A percentile compares a stretch with the other conserved stretches of the same genome.
These are phyloP conservation scores for Zarea fungicola DNA, from an alignment of 2,329 filamentous ascomycete species.

Conservation along the genomic window DNA sequence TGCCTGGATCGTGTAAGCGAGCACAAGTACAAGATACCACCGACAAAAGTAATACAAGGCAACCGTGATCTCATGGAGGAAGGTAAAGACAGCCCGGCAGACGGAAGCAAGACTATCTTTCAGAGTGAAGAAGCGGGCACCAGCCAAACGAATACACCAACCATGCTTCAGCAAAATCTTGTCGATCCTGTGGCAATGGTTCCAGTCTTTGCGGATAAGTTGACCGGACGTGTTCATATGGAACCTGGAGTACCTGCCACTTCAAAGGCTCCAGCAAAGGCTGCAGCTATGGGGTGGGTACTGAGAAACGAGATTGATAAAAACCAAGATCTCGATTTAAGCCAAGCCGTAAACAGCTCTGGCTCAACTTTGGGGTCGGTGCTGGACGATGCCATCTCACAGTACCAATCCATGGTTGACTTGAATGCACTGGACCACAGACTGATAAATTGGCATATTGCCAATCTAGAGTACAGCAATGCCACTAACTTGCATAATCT, in stretches of 20 bases:
- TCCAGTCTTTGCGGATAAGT: constrained; percentile 59
- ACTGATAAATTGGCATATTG: constrained; percentile 95
- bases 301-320: constrained; percentile 59
- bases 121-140: constrained; percentile 67
- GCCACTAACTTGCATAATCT: constrained; percentile 81
- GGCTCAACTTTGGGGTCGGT: constrained; percentile 81
- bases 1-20: constrained; percentile 86
- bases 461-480: constrained; percentile 96
- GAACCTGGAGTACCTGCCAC: constrained; percentile 65
- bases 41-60: constrained; percentile 70
- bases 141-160: constrained; percentile 51
- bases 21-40: constrained; percentile 74
- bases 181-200: constrained; percentile 52
- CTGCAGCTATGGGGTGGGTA: constrained; percentile 76
- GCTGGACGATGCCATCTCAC: constrained; percentile 83
- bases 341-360: constrained; percentile 55
- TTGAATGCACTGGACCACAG: constrained; percentile 82
- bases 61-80: constrained; percentile 77
- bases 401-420: constrained; percentile 80
- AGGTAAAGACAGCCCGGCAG: constrained; percentile 69
- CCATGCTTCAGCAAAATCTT: constrained; percentile 49
- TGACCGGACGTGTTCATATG: constrained; percentile 68
- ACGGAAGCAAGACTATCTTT: constrained; percentile 64
- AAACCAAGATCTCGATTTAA: constrained; percentile 66
- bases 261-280: constrained; percentile 70